A percentile compares a stretch with the other conserved stretches of the same genome.
These are phyloP conservation scores for Rhododendron griersonianum DNA, from an alignment of 148 eudicot species.

Conservation along the genomic window DNA sequence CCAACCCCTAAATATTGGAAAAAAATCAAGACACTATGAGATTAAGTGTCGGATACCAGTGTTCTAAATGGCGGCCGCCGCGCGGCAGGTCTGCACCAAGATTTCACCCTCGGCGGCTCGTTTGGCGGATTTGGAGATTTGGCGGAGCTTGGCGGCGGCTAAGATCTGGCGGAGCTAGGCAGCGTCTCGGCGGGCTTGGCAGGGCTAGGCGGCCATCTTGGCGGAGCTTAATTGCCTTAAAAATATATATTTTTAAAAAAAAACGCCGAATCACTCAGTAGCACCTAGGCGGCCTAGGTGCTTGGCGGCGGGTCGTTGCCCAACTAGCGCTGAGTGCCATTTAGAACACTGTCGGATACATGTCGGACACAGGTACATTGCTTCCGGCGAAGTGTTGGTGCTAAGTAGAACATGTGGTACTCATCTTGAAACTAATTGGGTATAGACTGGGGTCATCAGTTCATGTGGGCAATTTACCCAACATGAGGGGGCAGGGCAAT, in stretches of 20 bases:
- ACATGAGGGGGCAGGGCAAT: neutral
- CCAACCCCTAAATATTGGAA: neutral
- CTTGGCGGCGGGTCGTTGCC: neutral
- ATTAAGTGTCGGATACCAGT: neutral
- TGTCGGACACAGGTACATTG: neutral
- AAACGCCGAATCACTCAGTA: no score
- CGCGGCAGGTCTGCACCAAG: no score
- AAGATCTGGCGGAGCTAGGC: no score
- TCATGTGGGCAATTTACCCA: neutral
- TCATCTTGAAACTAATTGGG: neutral
- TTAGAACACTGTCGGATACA: neutral
- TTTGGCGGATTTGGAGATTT: neutral
- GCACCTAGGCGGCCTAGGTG: no score
- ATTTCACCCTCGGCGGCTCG: no score
- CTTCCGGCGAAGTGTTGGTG: neutral
- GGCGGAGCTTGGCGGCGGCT: no score
- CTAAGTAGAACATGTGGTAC: neutral
- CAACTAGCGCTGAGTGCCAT: no score
- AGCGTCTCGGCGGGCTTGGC: no score
- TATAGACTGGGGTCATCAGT: neutral
- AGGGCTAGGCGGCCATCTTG: no score
- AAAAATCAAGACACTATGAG: neutral
- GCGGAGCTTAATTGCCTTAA: no score
- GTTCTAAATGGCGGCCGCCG: no score
- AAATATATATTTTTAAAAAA: no score